These are phyloP conservation scores for Fusarium heterosporum DNA, from an alignment of 2,329 filamentous ascomycete genomes.

Conservation along the genomic window DNA sequence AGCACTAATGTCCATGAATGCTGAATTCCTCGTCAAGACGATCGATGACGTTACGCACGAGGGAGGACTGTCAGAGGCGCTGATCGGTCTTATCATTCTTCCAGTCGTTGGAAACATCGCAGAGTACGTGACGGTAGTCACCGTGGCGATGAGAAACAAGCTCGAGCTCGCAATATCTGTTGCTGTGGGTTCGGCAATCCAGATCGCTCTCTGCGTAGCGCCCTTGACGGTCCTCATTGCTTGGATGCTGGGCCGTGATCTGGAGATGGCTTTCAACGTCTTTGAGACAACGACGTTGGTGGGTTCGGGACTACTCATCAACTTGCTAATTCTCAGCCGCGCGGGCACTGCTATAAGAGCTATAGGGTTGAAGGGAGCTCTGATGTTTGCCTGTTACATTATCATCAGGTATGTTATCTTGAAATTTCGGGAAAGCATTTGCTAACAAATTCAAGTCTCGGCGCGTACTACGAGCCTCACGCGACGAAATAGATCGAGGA, in stretches of 20 bases:
- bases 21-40: conserved; percentile 69
- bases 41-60: conserved; percentile 65
- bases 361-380: conserved; percentile 63
- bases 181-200: conserved; percentile 69
- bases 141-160: conserved; percentile 69
- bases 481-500: conserved; percentile 7
- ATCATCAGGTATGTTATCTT: conserved; percentile 56
- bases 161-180: conserved; percentile 71
- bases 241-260: conserved; percentile 66
- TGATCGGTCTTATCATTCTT: conserved; percentile 72
- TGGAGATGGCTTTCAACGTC: conserved; percentile 77
- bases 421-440: fast-evolving
- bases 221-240: conserved; percentile 70
- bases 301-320: conserved; percentile 77
- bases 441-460: conserved; percentile 7
- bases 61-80: conserved; percentile 63
- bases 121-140: conserved; percentile 70
- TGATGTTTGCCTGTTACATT: conserved; percentile 65
- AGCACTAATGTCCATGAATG: conserved; percentile 67
- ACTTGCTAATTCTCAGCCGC: conserved; percentile 79
- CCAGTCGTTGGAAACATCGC: conserved; percentile 72
- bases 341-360: conserved; percentile 73
- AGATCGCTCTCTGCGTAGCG: conserved; percentile 71
- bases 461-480: conserved; percentile 35
- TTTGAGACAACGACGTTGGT: conserved; percentile 82